Conservation (phyloP, 2,329 filamentous ascomycete genomes). For the Sporothrix schenckii region DNA sequence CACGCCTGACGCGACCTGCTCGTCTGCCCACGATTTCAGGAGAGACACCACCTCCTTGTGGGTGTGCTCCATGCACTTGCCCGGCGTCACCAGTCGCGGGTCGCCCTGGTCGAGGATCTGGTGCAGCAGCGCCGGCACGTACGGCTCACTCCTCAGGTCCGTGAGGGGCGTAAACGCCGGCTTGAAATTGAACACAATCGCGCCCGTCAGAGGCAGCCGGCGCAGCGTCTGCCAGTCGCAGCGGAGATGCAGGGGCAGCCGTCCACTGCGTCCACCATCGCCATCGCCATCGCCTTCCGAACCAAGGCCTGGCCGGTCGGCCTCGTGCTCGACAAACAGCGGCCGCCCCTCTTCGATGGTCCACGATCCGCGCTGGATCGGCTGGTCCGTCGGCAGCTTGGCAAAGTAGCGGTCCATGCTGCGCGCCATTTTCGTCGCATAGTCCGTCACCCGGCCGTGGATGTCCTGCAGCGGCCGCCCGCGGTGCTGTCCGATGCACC, state of each 20-base stretch:
- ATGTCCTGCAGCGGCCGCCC: constrained; percentile 71
- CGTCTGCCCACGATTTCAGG: constrained; percentile 63
- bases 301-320: constrained; percentile 50
- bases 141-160: constrained; percentile 71
- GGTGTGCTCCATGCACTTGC: constrained; percentile 81
- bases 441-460: constrained; percentile 75
- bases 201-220: constrained; percentile 73
- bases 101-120: constrained; percentile 69
- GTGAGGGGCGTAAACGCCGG: constrained; percentile 75
- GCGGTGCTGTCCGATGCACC: constrained; percentile 76
- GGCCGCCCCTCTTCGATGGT: constrained; percentile 75
- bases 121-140: constrained; percentile 67
- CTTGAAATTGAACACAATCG: constrained; percentile 86
- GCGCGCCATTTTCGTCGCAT: constrained; percentile 83
- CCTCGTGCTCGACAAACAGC: constrained; percentile 61
- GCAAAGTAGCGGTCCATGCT: constrained; percentile 88
- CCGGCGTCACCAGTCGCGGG: constrained; percentile 47
- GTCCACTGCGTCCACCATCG: constrained; percentile 39
- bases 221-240: constrained; percentile 90
- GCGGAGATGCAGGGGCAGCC: constrained; percentile 63
- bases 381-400: constrained; percentile 64
- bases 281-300: constrained; percentile 33
- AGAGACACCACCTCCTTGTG: constrained; percentile 71
- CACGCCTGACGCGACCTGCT: constrained; percentile 59
- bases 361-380: constrained; percentile 86